A percentile compares a stretch with the other conserved stretches of the same genome.
phyloP scores from a whole-genome alignment of 2,329 filamentous ascomycete species.

The Calonectria ilicicola region DNA sequence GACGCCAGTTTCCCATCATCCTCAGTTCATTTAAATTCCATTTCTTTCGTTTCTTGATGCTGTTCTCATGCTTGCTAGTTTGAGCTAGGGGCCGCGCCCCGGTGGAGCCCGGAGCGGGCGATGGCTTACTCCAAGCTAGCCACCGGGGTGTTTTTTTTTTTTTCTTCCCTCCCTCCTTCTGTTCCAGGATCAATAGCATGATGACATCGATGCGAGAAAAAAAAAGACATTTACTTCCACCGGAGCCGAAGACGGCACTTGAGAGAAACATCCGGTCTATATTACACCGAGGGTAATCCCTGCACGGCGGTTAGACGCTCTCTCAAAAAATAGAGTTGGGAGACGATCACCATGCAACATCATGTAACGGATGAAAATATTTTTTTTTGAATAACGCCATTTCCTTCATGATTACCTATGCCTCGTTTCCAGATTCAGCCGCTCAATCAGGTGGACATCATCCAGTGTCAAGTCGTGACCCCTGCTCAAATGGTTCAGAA shows the following conservation, averaged over 20 bases:
- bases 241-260: constrained; percentile 19
- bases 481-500: background rate
- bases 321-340: background rate
- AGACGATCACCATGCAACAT: background rate
- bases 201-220: constrained; percentile 6
- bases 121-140: constrained; percentile 23
- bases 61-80: constrained; percentile 19
- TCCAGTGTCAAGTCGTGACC: background rate
- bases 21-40: constrained; percentile 4
- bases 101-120: constrained; percentile 17
- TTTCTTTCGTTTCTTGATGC: background rate
- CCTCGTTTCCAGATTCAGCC: background rate
- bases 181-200: constrained; percentile 18
- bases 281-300: constrained; percentile 14
- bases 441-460: background rate
- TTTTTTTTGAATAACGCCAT: background rate
- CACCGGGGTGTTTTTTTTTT: constrained; percentile 1
- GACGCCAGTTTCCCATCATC: constrained; percentile 1
- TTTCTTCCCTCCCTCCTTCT: background rate
- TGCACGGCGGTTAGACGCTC: background rate
- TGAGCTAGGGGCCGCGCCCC: constrained; percentile 12
- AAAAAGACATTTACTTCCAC: background rate
- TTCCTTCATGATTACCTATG: background rate
- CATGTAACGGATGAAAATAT: background rate
- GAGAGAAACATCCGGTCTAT: background rate